phyloP scores from a whole-genome alignment of 345 rosid genomes.

The Citrus cavaleriei region DNA sequence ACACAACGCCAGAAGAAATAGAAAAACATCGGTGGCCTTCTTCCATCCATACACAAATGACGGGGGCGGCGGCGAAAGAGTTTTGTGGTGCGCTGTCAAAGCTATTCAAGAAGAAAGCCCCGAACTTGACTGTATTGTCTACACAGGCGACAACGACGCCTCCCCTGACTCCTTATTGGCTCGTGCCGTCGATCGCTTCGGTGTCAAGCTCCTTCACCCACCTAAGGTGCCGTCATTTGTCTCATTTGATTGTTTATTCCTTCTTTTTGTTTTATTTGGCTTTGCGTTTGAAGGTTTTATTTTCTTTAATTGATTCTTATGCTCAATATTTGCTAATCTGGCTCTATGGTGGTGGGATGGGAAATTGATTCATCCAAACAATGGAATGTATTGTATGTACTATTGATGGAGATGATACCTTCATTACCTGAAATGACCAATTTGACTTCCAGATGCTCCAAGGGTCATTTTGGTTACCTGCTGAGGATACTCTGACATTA shows the following conservation, averaged over 20 bases:
- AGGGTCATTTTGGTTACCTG: too few species aligned
- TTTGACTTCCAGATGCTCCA: too few species aligned
- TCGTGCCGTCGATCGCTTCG: slow-evolving; percentile 83
- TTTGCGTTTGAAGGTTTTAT: background rate
- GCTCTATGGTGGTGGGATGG: background rate
- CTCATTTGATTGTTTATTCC: background rate
- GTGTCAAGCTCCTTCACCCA: slow-evolving; percentile 60
- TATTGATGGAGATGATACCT: too few species aligned
- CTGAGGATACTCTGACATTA: too few species aligned
- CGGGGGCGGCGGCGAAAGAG: slow-evolving; percentile 98
- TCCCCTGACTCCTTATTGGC: slow-evolving; percentile 49
- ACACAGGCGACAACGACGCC: slow-evolving; percentile 78
- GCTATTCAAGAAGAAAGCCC: slow-evolving; percentile 78
- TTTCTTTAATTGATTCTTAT: background rate
- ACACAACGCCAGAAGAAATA: slow-evolving; percentile 32
- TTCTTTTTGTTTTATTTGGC: background rate
- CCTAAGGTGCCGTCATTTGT: slow-evolving; percentile 45
- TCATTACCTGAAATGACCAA: too few species aligned
- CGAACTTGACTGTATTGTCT: slow-evolving; percentile 62
- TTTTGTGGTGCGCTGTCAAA: slow-evolving; percentile 93
- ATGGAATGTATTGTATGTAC: background rate
- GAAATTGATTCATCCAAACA: background rate
- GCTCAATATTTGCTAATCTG: background rate
- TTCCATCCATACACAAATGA: slow-evolving; percentile 96
- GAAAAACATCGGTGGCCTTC: slow-evolving; percentile 65